These are phyloP conservation scores for Candida sp. DNA, from an alignment of 1,139 yeast genomes.

Conservation along the genomic window DNA sequence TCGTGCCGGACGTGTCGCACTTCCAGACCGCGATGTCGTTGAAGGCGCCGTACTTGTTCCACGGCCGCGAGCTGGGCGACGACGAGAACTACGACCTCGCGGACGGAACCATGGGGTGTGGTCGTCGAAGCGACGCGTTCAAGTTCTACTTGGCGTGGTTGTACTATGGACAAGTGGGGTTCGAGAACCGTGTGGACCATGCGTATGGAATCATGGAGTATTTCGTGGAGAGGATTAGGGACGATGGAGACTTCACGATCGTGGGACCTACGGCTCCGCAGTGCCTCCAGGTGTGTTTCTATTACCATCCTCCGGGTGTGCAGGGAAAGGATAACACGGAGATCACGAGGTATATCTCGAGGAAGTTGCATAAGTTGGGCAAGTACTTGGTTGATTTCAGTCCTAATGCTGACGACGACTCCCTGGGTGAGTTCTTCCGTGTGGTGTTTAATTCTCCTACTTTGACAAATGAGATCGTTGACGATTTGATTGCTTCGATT, in stretches of 20 bases:
- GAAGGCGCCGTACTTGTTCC: constrained; percentile 84
- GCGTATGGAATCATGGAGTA: constrained; percentile 71
- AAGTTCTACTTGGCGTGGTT: constrained; percentile 84
- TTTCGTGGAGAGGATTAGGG: constrained; percentile 51
- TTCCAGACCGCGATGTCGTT: constrained; percentile 79
- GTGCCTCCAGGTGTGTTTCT: constrained; percentile 86
- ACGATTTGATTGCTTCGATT: constrained; percentile 42
- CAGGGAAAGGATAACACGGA: constrained; percentile 45
- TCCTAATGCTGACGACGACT: constrained; percentile 62
- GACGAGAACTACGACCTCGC: constrained; percentile 81
- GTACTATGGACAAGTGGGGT: constrained; percentile 71
- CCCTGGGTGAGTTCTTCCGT: constrained; percentile 79
- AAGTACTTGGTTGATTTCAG: constrained; percentile 80
- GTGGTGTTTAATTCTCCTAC: constrained; percentile 84
- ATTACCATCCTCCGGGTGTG: constrained; percentile 55
- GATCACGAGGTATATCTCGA: constrained; percentile 67
- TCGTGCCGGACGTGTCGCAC: constrained; percentile 67
- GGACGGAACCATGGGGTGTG: constrained; percentile 94
- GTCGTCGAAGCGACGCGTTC: constrained; percentile 83
- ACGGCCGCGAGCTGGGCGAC: constrained; percentile 53
- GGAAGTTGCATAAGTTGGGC: constrained; percentile 63
- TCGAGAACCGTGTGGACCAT: constrained; percentile 65
- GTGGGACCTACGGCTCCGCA: constrained; percentile 62
- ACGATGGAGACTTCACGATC: constrained; percentile 49
- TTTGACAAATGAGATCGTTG: constrained; percentile 40